A percentile compares a stretch with the other conserved stretches of the same genome.
Conservation (phyloP, 805 yeast genomes). For the Nakazawaea wyomingensis region DNA sequence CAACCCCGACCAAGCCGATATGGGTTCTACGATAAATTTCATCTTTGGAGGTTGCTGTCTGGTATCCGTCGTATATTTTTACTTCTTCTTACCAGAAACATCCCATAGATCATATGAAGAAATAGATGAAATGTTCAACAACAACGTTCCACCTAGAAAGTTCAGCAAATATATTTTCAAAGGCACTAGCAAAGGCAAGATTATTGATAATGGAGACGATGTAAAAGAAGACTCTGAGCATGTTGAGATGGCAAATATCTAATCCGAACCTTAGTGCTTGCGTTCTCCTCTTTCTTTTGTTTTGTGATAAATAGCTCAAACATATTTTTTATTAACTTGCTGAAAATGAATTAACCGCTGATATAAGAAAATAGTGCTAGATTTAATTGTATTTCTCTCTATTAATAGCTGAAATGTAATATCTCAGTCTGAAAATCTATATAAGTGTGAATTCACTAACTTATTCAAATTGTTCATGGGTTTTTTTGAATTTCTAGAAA, state of each 20-base stretch:
- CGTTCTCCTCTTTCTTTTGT: not conserved
- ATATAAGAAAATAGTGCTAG: too few species aligned
- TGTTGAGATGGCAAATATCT: not conserved
- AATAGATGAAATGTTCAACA: constrained; percentile 48
- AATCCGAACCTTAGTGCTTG: too few species aligned
- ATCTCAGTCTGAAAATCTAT: too few species aligned
- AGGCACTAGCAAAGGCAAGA: constrained; percentile 1
- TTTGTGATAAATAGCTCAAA: too few species aligned
- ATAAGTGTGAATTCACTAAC: too few species aligned
- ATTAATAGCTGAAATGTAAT: too few species aligned
- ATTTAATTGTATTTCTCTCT: too few species aligned
- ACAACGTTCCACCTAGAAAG: constrained; percentile 25
- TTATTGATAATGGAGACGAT: not conserved
- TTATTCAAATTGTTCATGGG: too few species aligned
- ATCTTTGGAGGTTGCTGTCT: constrained; percentile 12
- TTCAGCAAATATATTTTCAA: constrained; percentile 18
- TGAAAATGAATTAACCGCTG: too few species aligned
- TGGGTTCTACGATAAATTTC: constrained; percentile 12
- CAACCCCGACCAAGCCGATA: constrained; percentile 13
- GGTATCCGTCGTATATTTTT: constrained; percentile 32
- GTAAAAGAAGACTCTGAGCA: not conserved
- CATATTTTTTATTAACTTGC: too few species aligned
- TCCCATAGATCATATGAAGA: constrained; percentile 55
- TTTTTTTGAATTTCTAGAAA: too few species aligned
- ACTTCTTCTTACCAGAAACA: constrained; percentile 56